Conservation (phyloP, 495 filamentous ascomycete species). For the Neurospora tetraspora region DNA sequence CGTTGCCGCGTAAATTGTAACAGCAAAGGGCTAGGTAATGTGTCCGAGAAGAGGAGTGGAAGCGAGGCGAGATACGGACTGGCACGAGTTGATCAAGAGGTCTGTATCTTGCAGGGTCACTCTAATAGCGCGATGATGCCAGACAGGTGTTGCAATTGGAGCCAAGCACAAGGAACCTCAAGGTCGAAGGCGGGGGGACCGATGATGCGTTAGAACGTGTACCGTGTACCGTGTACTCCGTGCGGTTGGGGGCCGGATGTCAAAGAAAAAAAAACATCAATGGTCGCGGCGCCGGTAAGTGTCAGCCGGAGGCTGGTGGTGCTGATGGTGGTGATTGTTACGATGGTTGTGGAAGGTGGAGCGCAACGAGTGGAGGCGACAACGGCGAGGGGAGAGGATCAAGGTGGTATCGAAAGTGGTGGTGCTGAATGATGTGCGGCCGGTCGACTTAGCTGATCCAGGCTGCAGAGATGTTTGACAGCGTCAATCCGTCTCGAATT, state of each 20-base stretch:
- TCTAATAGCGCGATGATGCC: not conserved
- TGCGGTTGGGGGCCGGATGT: not conserved
- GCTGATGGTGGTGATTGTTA: not conserved
- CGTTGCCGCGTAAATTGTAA: not conserved
- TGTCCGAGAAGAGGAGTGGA: not conserved
- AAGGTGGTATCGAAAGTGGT: not conserved
- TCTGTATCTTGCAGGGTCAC: not conserved
- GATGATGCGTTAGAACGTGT: not conserved
- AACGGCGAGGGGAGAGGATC: not conserved
- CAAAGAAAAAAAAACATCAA: not conserved
- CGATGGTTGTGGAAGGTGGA: not conserved
- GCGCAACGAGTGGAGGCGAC: not conserved
- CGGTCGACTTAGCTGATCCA: not conserved
- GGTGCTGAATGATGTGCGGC: not conserved
- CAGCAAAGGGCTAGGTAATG: not conserved
- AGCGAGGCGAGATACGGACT: not conserved
- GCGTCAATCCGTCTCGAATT: not conserved
- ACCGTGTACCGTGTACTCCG: not conserved
- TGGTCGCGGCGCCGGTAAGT: not conserved
- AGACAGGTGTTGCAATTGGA: not conserved
- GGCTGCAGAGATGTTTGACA: not conserved
- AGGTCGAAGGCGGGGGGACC: not conserved
- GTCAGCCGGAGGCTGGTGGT: not conserved
- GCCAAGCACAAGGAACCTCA: not conserved
- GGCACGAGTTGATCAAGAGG: not conserved